Conservation (phyloP, 108 stramenopile genomes). For the Fistulifera solaris region DNA sequence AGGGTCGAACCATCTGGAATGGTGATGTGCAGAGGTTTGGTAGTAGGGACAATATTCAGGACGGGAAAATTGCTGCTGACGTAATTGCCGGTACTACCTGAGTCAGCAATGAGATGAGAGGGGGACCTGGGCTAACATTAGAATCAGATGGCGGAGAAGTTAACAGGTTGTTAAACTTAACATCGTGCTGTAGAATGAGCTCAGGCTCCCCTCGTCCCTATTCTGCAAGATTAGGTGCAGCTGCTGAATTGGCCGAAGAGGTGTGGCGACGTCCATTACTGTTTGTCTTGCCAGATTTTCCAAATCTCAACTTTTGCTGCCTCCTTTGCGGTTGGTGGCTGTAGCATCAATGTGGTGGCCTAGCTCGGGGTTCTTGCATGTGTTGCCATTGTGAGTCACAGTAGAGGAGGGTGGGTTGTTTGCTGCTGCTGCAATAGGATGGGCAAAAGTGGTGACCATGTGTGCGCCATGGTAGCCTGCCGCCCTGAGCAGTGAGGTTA, state of each 20-base stretch:
- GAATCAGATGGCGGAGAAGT: neutral
- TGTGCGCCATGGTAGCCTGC: neutral
- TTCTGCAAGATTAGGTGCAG: no score
- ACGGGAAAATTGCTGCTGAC: neutral
- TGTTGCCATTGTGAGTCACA: constrained; percentile 11
- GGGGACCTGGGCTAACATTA: neutral
- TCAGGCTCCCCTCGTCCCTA: neutral
- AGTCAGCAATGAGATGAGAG: constrained; percentile 1
- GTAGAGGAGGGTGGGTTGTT: no score
- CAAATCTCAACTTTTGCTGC: neutral
- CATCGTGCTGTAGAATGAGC: neutral
- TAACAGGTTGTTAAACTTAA: neutral
- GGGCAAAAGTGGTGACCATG: constrained; percentile 2
- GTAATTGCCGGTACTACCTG: neutral
- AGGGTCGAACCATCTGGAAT: neutral
- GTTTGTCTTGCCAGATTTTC: neutral
- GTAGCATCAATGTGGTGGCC: constrained; percentile 4
- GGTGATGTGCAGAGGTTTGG: neutral
- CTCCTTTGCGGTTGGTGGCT: neutral
- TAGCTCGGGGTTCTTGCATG: neutral
- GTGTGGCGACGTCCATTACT: no score
- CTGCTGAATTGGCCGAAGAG: no score
- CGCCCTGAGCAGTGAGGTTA: neutral
- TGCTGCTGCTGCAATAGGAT: constrained; percentile 5
- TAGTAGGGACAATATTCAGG: neutral